A percentile compares a stretch with the other conserved stretches of the same genome.
Evolutionary conservation across 148 eudicot species (phyloP).

Genomic region (Amaranthus palmeri): DNA sequence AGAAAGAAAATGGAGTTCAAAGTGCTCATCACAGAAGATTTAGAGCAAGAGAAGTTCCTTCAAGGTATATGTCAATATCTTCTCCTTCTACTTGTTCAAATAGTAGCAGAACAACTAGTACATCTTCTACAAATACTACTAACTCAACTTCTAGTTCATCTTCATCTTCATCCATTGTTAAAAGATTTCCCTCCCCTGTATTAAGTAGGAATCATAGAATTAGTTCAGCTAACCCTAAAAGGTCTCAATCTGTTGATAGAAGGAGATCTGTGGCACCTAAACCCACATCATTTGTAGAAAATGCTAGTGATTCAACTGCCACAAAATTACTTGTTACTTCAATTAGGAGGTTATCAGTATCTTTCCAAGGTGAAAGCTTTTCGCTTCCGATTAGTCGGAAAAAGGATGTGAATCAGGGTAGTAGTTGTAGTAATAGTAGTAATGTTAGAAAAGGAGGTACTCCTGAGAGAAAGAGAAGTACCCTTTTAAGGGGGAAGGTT

Average conservation of each 20-base stretch:
- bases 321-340: constrained; percentile 74
- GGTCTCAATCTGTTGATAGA: constrained; percentile 84
- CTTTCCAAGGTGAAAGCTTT: constrained; percentile 85
- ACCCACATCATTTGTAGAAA: constrained; percentile 28
- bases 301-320: constrained; percentile 65
- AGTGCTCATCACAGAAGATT: constrained; percentile 29
- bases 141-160: constrained; percentile 36
- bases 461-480: constrained; percentile 69
- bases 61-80: constrained; percentile 80
- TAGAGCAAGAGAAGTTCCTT: constrained; percentile 59
- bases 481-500: constrained; percentile 52
- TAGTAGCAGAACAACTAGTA: constrained; percentile 37
- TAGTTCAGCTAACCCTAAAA: constrained; percentile 34
- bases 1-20: constrained; percentile 48
- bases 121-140: constrained; percentile 24
- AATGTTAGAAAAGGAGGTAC: constrained; percentile 69
- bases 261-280: constrained; percentile 53
- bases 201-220: constrained; percentile 20
- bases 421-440: constrained; percentile 8
- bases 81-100: constrained; percentile 68
- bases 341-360: constrained; percentile 81
- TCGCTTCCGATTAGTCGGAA: constrained; percentile 86
- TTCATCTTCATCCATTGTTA: constrained; percentile 44
- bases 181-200: constrained; percentile 76
- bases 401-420: constrained; percentile 52